A percentile compares a stretch with the other conserved stretches of the same genome.
Evolutionary conservation across 2,329 filamentous ascomycete species (phyloP).

Genomic region (Spiromastix sp.): DNA sequence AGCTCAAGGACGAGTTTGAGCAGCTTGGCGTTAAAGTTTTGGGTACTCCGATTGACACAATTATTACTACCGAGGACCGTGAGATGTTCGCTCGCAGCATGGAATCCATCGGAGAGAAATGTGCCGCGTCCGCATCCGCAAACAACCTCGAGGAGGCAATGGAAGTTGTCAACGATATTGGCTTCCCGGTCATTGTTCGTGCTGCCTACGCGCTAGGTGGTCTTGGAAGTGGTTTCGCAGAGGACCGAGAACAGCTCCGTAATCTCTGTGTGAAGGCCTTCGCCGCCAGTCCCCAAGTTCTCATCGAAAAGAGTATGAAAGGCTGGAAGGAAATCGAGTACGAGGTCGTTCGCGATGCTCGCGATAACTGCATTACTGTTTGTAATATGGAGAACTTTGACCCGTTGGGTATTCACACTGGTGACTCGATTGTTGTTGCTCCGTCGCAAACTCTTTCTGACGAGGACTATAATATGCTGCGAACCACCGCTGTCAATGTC

Average conservation of each 20-base stretch:
- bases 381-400: constrained; percentile 99
- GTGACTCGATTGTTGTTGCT: constrained; percentile 95
- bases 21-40: constrained; percentile 84
- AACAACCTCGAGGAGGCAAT: constrained; percentile 81
- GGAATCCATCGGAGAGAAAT: constrained; percentile 97
- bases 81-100: constrained; percentile 96
- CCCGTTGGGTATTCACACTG: constrained; percentile 92
- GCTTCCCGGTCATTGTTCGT: constrained; percentile 93
- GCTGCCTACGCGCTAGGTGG: constrained; percentile 94
- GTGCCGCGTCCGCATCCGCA: constrained; percentile 91
- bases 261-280: constrained; percentile 93
- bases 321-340: constrained; percentile 99
- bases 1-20: constrained; percentile 96
- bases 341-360: constrained; percentile 88
- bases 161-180: constrained; percentile 78
- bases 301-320: constrained; percentile 98
- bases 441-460: constrained; percentile 95
- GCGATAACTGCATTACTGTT: constrained; percentile 98
- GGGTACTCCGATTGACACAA: constrained; percentile 92
- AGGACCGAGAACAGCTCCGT: constrained; percentile 70
- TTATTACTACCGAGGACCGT: constrained; percentile 96
- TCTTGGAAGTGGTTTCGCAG: constrained; percentile 88
- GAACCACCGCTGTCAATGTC: constrained; percentile 92
- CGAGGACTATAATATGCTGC: constrained; percentile 98
- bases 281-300: constrained; percentile 85